Evolutionary conservation across 805 yeast genomes (phyloP).

Genomic region (Yarrowia alimentaria): DNA sequence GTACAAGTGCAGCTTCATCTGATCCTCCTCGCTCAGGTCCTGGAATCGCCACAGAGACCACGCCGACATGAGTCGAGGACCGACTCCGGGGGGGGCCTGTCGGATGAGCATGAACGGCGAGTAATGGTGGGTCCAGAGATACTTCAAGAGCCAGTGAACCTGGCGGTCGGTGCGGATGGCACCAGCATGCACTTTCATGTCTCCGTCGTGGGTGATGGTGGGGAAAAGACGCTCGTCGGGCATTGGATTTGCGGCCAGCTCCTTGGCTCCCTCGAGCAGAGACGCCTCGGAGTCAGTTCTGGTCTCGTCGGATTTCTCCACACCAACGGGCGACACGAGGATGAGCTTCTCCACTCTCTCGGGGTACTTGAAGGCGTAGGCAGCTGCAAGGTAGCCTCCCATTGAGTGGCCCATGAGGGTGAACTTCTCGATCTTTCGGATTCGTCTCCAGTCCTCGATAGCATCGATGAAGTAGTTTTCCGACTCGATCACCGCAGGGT

Average conservation of each 20-base stretch:
- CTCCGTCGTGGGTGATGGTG: slow-evolving; percentile 1
- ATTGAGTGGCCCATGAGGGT: slow-evolving; percentile 81
- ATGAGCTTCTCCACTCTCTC: slow-evolving; percentile 61
- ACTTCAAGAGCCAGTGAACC: slow-evolving; percentile 70
- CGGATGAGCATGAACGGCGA: slow-evolving; percentile 83
- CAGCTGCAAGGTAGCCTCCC: slow-evolving; percentile 80
- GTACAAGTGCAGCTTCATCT: slow-evolving; percentile 64
- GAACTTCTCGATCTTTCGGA: slow-evolving; percentile 51
- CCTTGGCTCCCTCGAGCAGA: slow-evolving; percentile 8
- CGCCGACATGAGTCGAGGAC: slow-evolving; percentile 64
- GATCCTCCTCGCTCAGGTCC: slow-evolving; percentile 47
- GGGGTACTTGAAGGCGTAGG: slow-evolving; percentile 64
- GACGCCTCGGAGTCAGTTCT: neutral
- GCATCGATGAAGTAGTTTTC: slow-evolving; percentile 67
- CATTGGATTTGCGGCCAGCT: slow-evolving; percentile 1
- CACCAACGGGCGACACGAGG: slow-evolving; percentile 90
- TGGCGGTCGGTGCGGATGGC: slow-evolving; percentile 36
- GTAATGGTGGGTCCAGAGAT: slow-evolving; percentile 79
- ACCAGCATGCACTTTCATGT: slow-evolving; percentile 18
- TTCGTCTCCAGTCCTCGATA: slow-evolving; percentile 58
- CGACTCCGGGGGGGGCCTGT: slow-evolving; percentile 55
- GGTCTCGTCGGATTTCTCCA: slow-evolving; percentile 42
- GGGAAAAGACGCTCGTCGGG: slow-evolving; percentile 20
- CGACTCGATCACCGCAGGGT: slow-evolving; percentile 45
- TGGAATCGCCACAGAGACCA: slow-evolving; percentile 85